phyloP scores from a whole-genome alignment of 1,284 basidiomycete species.

The Apiotrichum veenhuisii region DNA sequence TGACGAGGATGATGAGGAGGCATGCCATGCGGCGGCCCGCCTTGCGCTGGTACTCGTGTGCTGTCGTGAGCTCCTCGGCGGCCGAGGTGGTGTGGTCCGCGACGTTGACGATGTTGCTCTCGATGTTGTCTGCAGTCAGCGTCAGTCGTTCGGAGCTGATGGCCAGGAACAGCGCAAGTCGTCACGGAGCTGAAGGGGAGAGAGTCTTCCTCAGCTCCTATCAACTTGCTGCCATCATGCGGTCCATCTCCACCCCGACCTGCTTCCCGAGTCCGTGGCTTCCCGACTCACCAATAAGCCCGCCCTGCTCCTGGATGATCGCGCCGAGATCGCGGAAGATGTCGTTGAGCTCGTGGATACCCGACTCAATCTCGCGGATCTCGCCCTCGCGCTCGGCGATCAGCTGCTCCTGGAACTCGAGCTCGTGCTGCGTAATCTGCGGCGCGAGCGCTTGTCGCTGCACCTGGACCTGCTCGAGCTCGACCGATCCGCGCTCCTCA shows the following conservation, averaged over 20 bases:
- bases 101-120: slow-evolving; percentile 86
- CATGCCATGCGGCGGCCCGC: slow-evolving; percentile 87
- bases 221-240: no score
- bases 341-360: slow-evolving; percentile 93
- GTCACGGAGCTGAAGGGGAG: neutral
- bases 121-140: slow-evolving; percentile 76
- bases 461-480: slow-evolving; percentile 41
- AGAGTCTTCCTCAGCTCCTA: no score
- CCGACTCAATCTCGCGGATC: slow-evolving; percentile 93
- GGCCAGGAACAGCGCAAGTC: no score
- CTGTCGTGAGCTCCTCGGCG: slow-evolving; percentile 79
- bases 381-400: slow-evolving; percentile 93
- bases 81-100: slow-evolving; percentile 79
- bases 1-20: slow-evolving; percentile 77
- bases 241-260: no score
- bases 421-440: slow-evolving; percentile 77
- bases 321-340: slow-evolving; percentile 97
- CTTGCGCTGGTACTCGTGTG: slow-evolving; percentile 90
- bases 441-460: slow-evolving; percentile 37
- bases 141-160: no score
- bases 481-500: slow-evolving; percentile 36
- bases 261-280: no score
- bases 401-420: slow-evolving; percentile 93
- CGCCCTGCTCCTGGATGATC: slow-evolving; percentile 89
- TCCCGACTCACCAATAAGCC: slow-evolving; percentile 73